Evolutionary conservation across 345 rosid species (phyloP), one percentile per base, ranked within the genome.

Genomic region (Syzygium aqueum): DNA sequence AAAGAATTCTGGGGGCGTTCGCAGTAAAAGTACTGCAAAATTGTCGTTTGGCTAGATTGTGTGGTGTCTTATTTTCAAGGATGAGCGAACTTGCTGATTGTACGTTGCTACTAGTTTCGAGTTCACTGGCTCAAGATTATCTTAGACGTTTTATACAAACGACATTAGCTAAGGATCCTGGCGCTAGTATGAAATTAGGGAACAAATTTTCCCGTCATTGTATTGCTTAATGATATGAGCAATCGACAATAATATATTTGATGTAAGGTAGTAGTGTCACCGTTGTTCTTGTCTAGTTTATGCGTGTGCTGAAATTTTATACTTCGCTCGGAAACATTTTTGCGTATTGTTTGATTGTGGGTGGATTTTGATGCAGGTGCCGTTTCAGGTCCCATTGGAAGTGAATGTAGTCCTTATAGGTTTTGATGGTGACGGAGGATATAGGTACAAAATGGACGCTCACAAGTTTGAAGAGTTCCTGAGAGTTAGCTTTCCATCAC

Each of bases 311-410:
- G 49, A 73, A 19, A 73, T 33, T 17, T 33, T 73, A 2, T 73
- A 73, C 49, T 33, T 73, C 0, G 4, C 82, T 63, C 28, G 33
- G 87, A 52, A 50, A 19, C 51, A 40, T 40, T 65, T 63, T 63
- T 65, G 82, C 11, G 59, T 40, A 40, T 30, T 10, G 5, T 52
- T 51, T 87, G 84, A 85, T 57, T 23, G 46, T 40, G 53, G 51
- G 9, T 85, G 85, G 28, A 21, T 12, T 61, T 40, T 7, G 27
- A 63, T 88, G 90, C 92, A 98, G 99, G 99, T 98, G 89, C 99
- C 99, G 0, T 96, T 98, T 92, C 97, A 95, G 94, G 99, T 96
- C 90, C 99, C 99, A 5, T 86, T 98, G 46, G 99, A 98, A 89
- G 98, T 98, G 77, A 98, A 98, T 88, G 92, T 96, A 61, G 98